Conservation (phyloP, 1,139 yeast genomes). For the Protomyces inouyei region DNA sequence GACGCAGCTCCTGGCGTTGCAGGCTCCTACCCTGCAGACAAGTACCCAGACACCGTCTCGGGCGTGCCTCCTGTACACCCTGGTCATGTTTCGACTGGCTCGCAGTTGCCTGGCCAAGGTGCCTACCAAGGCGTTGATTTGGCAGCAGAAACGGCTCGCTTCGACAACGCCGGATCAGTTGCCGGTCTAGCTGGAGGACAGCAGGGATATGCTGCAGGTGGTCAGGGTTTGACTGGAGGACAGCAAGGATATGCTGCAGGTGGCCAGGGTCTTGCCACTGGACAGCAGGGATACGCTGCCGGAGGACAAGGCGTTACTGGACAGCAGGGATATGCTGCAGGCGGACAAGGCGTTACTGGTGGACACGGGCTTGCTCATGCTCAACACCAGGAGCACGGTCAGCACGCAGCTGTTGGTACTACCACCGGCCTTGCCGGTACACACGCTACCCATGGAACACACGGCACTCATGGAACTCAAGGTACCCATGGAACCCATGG, state of each 20-base stretch:
- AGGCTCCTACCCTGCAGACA: neutral
- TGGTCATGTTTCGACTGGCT: conserved; percentile 16
- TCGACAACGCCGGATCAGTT: conserved; percentile 16
- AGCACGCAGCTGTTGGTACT: no score
- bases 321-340: neutral
- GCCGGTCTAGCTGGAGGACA: neutral
- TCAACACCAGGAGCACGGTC: neutral
- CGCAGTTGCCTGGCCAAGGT: conserved; percentile 10
- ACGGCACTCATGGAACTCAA: conserved; percentile 7
- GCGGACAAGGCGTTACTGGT: neutral
- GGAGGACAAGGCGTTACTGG: neutral
- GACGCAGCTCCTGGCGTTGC: neutral
- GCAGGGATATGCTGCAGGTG: neutral
- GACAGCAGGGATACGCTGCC: neutral
- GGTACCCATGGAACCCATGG: neutral
- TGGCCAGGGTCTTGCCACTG: neutral
- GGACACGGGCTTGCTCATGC: neutral
- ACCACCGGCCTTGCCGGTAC: neutral
- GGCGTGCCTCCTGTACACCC: conserved; percentile 3
- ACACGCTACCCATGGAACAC: conserved; percentile 16
- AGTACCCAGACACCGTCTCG: neutral
- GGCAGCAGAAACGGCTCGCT: conserved; percentile 24
- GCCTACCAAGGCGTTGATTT: conserved; percentile 17
- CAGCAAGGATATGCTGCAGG: neutral
- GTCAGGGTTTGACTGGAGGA: neutral